A percentile compares a stretch with the other conserved stretches of the same genome.
Evolutionary conservation across 176 grass and related monocot genomes (phyloP).

Genomic region (Poa annua): DNA sequence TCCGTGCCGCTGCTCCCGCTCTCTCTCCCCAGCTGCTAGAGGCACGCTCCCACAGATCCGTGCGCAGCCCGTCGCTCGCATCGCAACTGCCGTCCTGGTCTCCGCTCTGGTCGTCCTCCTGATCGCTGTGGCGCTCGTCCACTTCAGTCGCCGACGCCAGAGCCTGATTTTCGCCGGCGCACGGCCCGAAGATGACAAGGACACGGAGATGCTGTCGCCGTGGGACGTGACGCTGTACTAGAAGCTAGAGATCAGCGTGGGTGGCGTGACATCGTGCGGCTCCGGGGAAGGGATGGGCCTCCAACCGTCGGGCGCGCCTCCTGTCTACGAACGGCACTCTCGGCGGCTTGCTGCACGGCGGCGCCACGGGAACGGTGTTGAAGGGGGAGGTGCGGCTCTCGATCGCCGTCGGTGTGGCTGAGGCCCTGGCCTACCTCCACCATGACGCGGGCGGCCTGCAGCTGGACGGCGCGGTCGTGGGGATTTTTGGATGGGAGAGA

Average conservation of each 20-base stretch:
- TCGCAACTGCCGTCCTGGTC: slow-evolving; percentile 3
- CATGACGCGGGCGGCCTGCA: too few species aligned
- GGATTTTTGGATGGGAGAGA: too few species aligned
- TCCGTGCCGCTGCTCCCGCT: too few species aligned
- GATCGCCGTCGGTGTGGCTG: slow-evolving; percentile 79
- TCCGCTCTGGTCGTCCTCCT: not conserved
- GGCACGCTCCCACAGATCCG: too few species aligned
- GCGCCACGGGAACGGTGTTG: slow-evolving; percentile 32
- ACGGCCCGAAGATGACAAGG: slow-evolving; percentile 56
- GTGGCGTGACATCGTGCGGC: slow-evolving; percentile 78
- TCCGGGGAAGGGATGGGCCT: slow-evolving; percentile 72
- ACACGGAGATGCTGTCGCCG: slow-evolving; percentile 76
- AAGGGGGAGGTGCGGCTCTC: slow-evolving; percentile 79
- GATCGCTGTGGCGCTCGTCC: slow-evolving; percentile 33
- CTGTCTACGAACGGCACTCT: slow-evolving; percentile 88
- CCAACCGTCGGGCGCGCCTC: slow-evolving; percentile 80
- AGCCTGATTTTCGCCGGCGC: not conserved
- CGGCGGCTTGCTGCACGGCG: slow-evolving; percentile 60
- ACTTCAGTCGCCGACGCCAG: slow-evolving; percentile 33
- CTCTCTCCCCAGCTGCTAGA: too few species aligned
- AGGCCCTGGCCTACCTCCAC: slow-evolving; percentile 50
- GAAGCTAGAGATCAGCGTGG: slow-evolving; percentile 85
- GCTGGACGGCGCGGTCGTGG: too few species aligned
- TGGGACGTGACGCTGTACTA: slow-evolving; percentile 98
- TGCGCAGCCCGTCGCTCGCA: not conserved